These are phyloP conservation scores for Sclerotinia minor DNA, from an alignment of 2,329 filamentous ascomycete species.

Conservation along the genomic window DNA sequence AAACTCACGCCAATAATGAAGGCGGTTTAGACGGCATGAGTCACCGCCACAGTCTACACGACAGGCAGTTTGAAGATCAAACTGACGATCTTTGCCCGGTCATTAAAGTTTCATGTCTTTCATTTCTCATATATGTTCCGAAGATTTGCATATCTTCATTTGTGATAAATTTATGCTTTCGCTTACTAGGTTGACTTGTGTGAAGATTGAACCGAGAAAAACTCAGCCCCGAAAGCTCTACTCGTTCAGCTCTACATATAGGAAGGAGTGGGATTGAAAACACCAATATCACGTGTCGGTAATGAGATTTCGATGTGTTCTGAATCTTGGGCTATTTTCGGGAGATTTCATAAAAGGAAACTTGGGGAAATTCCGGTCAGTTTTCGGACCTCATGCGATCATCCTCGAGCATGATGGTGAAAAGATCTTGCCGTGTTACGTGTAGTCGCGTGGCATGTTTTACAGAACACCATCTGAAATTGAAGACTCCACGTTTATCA, in stretches of 20 bases:
- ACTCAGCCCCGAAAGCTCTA: neutral
- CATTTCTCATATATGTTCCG: neutral
- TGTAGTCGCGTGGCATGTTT: neutral
- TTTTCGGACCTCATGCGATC: neutral
- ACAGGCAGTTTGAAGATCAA: conserved; percentile 4
- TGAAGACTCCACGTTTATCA: neutral
- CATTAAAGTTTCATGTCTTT: neutral
- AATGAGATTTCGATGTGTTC: neutral
- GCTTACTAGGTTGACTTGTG: neutral
- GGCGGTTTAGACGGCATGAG: neutral
- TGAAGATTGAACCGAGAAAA: neutral
- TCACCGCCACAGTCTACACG: neutral
- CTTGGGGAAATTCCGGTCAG: neutral
- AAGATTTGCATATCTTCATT: neutral
- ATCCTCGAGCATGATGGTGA: neutral
- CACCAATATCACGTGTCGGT: neutral
- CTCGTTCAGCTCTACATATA: neutral
- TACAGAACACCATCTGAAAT: too few relatives aligned
- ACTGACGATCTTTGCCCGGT: neutral
- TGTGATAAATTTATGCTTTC: neutral
- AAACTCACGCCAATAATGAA: conserved; percentile 9
- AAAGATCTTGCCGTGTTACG: neutral
- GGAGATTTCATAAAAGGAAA: too few relatives aligned
- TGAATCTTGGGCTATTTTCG: too few relatives aligned
- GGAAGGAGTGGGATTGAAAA: neutral